Evolutionary conservation across 1,284 basidiomycete species (phyloP), one percentile per base, ranked within the genome.

Genomic region (Moesziomyces sp.): DNA sequence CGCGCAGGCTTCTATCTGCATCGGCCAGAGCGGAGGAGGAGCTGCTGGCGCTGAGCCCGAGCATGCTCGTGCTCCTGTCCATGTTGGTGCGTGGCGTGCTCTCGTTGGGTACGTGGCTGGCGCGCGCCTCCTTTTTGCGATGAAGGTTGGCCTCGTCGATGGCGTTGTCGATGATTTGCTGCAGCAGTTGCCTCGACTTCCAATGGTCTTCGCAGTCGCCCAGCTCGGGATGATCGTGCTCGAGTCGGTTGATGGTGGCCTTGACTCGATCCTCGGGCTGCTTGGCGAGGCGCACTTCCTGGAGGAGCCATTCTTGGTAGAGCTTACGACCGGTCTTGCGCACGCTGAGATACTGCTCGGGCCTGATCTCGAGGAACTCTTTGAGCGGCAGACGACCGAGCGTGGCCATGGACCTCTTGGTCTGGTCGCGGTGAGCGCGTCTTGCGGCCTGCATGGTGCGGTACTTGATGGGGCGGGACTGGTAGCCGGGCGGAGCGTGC

Each of bases 121-220:
- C 53, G 7, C 61, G 52, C 30, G 65, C 64, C 44, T 73, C 74
- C 52, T 68, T 76, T 46, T 73, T 76, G 18, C 74, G 57, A 34
- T 76, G 74, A 56, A 76, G 21, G n/a, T 73, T 76, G 13, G 70
- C 66, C 34, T 78, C 76, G 50, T 78, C 76, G 53, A 78, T 78
- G 2, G 76, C 73, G 49, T 78, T 78, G 51, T 78, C 76, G 49
- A 78, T 76, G 43, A 78, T 75, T 58, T 78, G 76, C 61, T 76
- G 74, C 28, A 78, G 66, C 26, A 78, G 52, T 30, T 78, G 73
- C 35, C 59, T 54, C 21, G 76, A 70, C 48, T 78, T 78, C 74
- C 74, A 78, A 46, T 73, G 69, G 16, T 65, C 76, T 49, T 78
- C 76, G 52, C 76, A 78, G 28, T 78, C 74, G 8, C 69, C 74